Conservation (phyloP, 2,329 filamentous ascomycete genomes). For the Waltergamsia citrina region DNA sequence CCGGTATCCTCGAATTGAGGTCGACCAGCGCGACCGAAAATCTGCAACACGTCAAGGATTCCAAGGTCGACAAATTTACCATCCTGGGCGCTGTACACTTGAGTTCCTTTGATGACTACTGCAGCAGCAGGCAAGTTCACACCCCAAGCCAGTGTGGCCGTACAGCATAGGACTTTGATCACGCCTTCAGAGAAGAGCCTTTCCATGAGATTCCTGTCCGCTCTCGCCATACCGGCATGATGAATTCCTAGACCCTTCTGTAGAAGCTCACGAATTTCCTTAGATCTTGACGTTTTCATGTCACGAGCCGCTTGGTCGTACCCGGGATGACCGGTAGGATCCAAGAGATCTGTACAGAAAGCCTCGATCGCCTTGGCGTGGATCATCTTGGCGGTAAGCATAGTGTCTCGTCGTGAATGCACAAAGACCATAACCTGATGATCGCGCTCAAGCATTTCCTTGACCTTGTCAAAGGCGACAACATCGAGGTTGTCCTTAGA, state of each 20-base stretch:
- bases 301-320: conserved; percentile 76
- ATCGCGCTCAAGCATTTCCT: conserved; percentile 81
- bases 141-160: conserved; percentile 95
- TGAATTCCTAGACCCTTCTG: conserved; percentile 90
- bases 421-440: conserved; percentile 99
- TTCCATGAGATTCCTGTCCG: conserved; percentile 93
- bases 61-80: conserved; percentile 95
- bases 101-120: conserved; percentile 95
- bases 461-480: conserved; percentile 87
- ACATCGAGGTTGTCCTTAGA: conserved; percentile 84
- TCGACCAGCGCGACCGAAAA: conserved; percentile 95
- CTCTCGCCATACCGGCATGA: conserved; percentile 91
- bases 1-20: conserved; percentile 96
- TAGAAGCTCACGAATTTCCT: conserved; percentile 80
- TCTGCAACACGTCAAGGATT: conserved; percentile 93
- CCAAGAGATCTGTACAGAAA: conserved; percentile 70
- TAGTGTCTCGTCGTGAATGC: conserved; percentile 89
- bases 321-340: conserved; percentile 66
- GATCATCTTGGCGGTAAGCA: conserved; percentile 76
- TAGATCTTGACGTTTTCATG: conserved; percentile 75
- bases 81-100: conserved; percentile 91
- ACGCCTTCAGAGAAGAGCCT: conserved; percentile 83
- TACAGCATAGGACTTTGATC: conserved; percentile 97
- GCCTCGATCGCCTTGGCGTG: conserved; percentile 81
- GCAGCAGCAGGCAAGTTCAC: conserved; percentile 96